Evolutionary conservation across 2,329 filamentous ascomycete species (phyloP).

Genomic region (Pseudogymnoascus sp.): DNA sequence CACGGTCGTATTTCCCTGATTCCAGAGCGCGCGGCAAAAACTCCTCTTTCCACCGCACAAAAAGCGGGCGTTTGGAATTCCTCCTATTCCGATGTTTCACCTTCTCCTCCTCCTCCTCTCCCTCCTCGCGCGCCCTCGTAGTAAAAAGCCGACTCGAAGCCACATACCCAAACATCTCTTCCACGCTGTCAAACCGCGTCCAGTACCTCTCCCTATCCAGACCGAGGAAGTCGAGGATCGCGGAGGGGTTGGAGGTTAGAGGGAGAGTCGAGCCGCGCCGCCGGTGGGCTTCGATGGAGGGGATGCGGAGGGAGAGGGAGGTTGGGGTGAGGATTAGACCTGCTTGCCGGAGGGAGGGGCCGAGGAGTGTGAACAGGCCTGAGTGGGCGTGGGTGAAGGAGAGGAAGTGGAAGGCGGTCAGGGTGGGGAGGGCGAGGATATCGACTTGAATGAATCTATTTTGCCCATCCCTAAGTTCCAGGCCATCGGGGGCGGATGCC

Average conservation of each 20-base stretch:
- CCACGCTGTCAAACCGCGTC: constrained; percentile 42
- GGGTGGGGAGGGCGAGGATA: constrained; percentile 43
- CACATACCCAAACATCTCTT: constrained; percentile 55
- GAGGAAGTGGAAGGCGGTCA: constrained; percentile 47
- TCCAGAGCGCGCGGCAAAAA: constrained; percentile 45
- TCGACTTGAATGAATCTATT: constrained; percentile 59
- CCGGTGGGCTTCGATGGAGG: constrained; percentile 55
- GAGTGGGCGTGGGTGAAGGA: constrained; percentile 63
- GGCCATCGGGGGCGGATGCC: no score
- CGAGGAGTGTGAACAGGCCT: constrained; percentile 60
- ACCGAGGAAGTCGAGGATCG: constrained; percentile 54
- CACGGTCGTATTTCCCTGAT: constrained; percentile 27
- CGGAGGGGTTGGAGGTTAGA: constrained; percentile 47
- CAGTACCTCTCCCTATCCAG: constrained; percentile 44
- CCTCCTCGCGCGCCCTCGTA: constrained; percentile 27
- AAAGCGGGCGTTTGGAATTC: constrained; percentile 46
- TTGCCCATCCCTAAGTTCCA: background rate
- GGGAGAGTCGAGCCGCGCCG: constrained; percentile 46
- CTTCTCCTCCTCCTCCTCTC: constrained; percentile 19
- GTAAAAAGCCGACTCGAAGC: constrained; percentile 49
- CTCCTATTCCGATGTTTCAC: constrained; percentile 50
- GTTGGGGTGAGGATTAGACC: constrained; percentile 58
- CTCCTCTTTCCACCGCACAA: constrained; percentile 50
- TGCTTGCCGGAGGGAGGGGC: constrained; percentile 51
- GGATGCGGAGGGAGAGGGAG: constrained; percentile 56